Percentiles rank a stretch among this genome's conserved stretches.
Evolutionary conservation across 2,329 filamentous ascomycete genomes (phyloP).

Genomic region (Pochonia chlamydosporia): DNA sequence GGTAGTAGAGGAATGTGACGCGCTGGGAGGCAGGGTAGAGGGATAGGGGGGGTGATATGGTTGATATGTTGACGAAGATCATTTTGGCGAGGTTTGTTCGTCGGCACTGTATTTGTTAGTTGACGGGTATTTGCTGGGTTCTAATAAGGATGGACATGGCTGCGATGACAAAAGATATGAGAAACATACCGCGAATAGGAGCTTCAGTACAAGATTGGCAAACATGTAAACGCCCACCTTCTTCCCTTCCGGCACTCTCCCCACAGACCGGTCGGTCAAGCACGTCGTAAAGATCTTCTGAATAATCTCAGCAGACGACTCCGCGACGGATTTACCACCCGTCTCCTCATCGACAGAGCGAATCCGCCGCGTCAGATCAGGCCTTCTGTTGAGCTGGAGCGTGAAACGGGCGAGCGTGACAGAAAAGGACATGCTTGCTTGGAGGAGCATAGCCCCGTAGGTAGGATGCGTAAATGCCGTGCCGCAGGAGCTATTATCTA

Average conservation of each 20-base stretch:
- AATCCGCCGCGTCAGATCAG: conserved; percentile 68
- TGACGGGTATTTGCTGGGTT: background rate
- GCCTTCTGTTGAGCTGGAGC: conserved; percentile 74
- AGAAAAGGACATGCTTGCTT: conserved; percentile 77
- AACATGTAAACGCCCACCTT: conserved; percentile 86
- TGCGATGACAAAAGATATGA: conserved; percentile 6
- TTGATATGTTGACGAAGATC: conserved; percentile 82
- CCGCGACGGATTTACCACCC: conserved; percentile 72
- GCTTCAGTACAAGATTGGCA: conserved; percentile 82
- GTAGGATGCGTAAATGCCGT: conserved; percentile 74
- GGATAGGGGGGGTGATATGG: conserved; percentile 72
- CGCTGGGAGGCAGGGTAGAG: conserved; percentile 81
- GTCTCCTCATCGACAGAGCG: conserved; percentile 53
- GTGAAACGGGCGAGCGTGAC: conserved; percentile 76
- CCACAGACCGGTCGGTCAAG: conserved; percentile 70
- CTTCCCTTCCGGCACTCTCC: conserved; percentile 70
- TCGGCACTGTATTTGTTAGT: conserved; percentile 51
- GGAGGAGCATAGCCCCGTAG: conserved; percentile 75
- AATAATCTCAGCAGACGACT: conserved; percentile 82
- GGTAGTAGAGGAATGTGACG: conserved; percentile 90
- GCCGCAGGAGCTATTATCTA: conserved; percentile 62
- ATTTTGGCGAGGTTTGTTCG: conserved; percentile 81
- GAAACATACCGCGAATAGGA: conserved; percentile 68
- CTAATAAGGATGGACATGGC: background rate
- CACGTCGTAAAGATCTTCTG: conserved; percentile 90